Conservation (phyloP, 129 eudicot genomes). For the Sambucus nigra region DNA sequence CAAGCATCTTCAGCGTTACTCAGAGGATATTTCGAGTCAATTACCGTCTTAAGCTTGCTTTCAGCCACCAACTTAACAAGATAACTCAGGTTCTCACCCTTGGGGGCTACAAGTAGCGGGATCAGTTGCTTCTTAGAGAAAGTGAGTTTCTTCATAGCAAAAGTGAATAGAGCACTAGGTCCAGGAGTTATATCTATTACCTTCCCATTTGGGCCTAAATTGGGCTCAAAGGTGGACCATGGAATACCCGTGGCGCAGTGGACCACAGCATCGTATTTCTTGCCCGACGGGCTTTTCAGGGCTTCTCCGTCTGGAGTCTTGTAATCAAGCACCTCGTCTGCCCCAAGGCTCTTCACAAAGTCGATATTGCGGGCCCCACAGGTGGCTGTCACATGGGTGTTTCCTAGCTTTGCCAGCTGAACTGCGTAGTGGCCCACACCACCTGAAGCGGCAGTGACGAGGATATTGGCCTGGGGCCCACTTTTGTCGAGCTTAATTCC, state of each 20-base stretch:
- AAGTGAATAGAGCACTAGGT: constrained; percentile 41
- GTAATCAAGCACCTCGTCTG: constrained; percentile 88
- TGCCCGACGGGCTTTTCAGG: constrained; percentile 66
- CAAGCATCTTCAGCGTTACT: constrained; percentile 70
- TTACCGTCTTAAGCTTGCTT: constrained; percentile 54
- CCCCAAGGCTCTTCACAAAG: constrained; percentile 59
- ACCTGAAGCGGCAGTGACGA: constrained; percentile 82
- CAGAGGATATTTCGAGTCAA: constrained; percentile 52
- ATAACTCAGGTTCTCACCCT: constrained; percentile 46
- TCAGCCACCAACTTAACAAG: constrained; percentile 59
- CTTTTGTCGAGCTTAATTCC: constrained; percentile 71
- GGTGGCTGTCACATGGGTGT: constrained; percentile 76
- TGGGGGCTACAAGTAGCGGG: constrained; percentile 45
- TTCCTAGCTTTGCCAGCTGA: constrained; percentile 75
- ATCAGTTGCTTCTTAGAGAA: constrained; percentile 64
- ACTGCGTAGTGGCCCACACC: constrained; percentile 85
- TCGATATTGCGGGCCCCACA: constrained; percentile 85
- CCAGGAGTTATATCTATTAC: constrained; percentile 65
- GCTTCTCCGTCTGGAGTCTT: constrained; percentile 73
- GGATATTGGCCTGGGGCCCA: constrained; percentile 47
- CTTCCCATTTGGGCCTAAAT: constrained; percentile 47
- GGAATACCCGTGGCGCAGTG: constrained; percentile 55
- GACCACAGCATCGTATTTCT: constrained; percentile 58
- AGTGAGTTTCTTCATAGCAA: constrained; percentile 48
- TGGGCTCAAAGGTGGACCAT: constrained; percentile 71